Evolutionary conservation across 345 rosid species (phyloP), one percentile per base, ranked within the genome.

Genomic region (Populus alba): DNA sequence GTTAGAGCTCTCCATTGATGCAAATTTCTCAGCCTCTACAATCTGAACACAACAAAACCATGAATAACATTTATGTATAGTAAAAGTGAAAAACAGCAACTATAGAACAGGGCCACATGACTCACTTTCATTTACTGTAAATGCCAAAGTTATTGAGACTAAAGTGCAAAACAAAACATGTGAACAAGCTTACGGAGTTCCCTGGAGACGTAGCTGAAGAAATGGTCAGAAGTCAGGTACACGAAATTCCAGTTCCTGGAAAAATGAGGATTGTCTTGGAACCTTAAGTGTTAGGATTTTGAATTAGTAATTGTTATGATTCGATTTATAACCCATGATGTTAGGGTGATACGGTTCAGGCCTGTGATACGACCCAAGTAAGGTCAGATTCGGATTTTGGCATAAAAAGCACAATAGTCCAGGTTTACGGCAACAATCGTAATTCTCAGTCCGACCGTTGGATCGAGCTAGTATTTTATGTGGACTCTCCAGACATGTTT

Each of bases 1-100:
- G 72, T 87, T 85, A 41, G 84, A 81, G 62, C 82, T 89, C 51
- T 90, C 92, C 96, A 90, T 86, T 59, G 77, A 41, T 31, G 72
- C 78, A 61, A 78, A 76, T 23, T 84, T 84, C 75, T 82, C 86
- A 72, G 84, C 23, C 74, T 80, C 90, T 47, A 75, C 87, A 87
- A 78, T 94, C 93, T 89, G 82, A 43, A 62, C 38, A 39, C 66
- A 38, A 73, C 38, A 72, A 68, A 67, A 10, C 49, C 29, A 33
- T 8, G 45, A 57, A 79, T 33, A 66, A 62, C n/a, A 27, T 65
- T 25, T 66, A 33, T 37, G 23, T 66, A 61, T 8, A 51, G 37
- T 23, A 18, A 41, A 65, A 22, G 27, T 12, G 25, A 16, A 70
- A 23, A 25, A 7, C 17, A 73, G 22, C 51, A 5, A 37, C n/a